A percentile compares a stretch with the other conserved stretches of the same genome.
These are phyloP conservation scores for Mycena venus DNA, from an alignment of 768 basidiomycete species.

Conservation along the genomic window DNA sequence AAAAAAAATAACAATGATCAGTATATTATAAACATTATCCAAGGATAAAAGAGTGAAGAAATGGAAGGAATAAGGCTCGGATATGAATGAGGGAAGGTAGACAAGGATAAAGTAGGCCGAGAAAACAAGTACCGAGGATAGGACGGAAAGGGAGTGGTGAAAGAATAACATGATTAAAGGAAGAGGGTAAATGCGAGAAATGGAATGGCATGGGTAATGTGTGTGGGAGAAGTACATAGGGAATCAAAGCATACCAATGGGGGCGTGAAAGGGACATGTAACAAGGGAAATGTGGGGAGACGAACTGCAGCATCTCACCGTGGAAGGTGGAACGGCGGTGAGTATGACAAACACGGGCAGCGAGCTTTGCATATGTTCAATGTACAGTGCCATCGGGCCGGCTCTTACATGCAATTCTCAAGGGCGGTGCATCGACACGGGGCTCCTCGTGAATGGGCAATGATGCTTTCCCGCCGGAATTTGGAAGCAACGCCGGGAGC, in stretches of 20 bases:
- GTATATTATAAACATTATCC: neutral
- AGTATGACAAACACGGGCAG: neutral
- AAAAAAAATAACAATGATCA: neutral
- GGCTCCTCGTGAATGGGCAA: constrained; percentile 1
- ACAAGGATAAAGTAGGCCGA: neutral
- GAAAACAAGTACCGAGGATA: neutral
- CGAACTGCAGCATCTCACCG: neutral
- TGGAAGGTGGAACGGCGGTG: neutral
- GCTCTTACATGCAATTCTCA: neutral
- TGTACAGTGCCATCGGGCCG: neutral
- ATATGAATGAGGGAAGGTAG: neutral
- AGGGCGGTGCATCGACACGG: neutral
- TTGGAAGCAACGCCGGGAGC: neutral
- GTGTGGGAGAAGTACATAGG: neutral
- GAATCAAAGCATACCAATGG: neutral
- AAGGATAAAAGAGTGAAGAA: neutral
- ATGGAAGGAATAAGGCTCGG: neutral
- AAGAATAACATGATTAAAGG: neutral
- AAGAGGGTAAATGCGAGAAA: constrained; percentile 2
- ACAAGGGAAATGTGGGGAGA: neutral
- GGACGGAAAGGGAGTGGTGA: neutral
- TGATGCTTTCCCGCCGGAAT: neutral
- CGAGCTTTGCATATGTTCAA: neutral
- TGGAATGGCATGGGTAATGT: neutral
- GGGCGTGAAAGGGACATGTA: neutral